Conservation (phyloP, 495 filamentous ascomycete species). For the Trichoderma reesei region DNA sequence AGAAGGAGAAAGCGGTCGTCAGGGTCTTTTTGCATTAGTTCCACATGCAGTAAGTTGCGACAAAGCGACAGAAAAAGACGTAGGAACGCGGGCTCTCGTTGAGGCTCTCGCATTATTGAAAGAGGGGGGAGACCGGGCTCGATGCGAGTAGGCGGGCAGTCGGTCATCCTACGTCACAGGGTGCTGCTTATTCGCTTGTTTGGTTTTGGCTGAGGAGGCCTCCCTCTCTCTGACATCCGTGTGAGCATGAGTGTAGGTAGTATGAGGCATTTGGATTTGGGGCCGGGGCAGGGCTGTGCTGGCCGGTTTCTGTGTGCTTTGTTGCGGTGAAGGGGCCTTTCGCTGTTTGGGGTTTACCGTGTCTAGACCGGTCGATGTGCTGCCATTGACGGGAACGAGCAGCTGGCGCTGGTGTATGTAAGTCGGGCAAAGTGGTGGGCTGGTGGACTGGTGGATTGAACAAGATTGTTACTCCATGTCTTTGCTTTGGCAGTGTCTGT, state of each 20-base stretch:
- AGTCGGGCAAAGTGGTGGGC: too few species aligned
- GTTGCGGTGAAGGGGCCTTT: constrained; percentile 5
- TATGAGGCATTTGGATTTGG: constrained; percentile 7
- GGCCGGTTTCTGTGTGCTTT: not conserved
- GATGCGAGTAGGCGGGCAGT: not conserved
- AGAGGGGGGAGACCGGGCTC: not conserved
- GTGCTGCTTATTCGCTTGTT: not conserved
- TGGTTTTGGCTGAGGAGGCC: not conserved
- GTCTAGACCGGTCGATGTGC: constrained; percentile 2
- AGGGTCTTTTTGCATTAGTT: too few species aligned
- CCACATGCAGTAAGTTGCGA: not conserved
- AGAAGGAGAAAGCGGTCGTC: not conserved
- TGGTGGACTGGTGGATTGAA: too few species aligned
- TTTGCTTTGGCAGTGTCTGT: too few species aligned
- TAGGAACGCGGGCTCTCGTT: not conserved
- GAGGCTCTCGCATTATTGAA: not conserved
- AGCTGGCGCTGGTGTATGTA: too few species aligned
- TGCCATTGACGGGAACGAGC: too few species aligned
- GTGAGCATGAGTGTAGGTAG: not conserved
- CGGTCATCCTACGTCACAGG: constrained; percentile 4
- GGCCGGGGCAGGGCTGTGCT: not conserved
- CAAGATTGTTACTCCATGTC: too few species aligned
- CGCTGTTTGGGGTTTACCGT: not conserved
- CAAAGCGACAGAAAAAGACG: not conserved
- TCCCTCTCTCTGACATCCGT: too few species aligned